A percentile compares a stretch with the other conserved stretches of the same genome.
These are phyloP conservation scores for Phalaenopsis equestris DNA, from an alignment of 106 monocot genomes.

Conservation along the genomic window DNA sequence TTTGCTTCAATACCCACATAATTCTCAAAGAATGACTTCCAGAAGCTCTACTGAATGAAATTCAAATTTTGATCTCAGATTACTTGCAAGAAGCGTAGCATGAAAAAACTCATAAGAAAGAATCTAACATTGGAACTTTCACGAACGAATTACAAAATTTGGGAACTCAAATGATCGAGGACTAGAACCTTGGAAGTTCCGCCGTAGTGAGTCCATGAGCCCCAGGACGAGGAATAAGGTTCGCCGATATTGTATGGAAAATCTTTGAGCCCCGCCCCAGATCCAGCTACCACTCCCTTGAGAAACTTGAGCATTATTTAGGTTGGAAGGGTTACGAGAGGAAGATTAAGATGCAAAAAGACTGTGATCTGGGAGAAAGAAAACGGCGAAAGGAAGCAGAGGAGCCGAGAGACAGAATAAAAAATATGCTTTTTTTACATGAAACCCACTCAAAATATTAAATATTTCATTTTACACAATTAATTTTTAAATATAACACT, in stretches of 20 bases:
- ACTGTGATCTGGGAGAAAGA: not conserved
- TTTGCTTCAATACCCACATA: not conserved
- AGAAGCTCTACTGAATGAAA: not conserved
- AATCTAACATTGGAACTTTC: not conserved
- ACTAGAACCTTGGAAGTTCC: constrained; percentile 76
- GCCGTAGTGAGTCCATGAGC: constrained; percentile 86
- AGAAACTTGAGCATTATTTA: constrained; percentile 54
- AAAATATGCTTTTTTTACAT: too few relatives aligned
- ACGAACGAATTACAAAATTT: not conserved
- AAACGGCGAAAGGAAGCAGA: not conserved
- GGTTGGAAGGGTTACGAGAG: not conserved
- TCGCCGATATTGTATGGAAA: constrained; percentile 80
- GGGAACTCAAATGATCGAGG: not conserved
- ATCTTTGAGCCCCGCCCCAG: constrained; percentile 72
- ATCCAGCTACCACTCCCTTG: constrained; percentile 81
- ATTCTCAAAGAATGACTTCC: not conserved
- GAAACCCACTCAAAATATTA: too few relatives aligned
- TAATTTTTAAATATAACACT: too few relatives aligned
- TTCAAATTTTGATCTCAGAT: not conserved
- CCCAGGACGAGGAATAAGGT: constrained; percentile 81
- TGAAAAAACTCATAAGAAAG: not conserved
- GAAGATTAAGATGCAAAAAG: not conserved
- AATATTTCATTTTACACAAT: too few relatives aligned
- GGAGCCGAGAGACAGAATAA: not conserved
- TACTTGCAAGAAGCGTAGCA: not conserved